Base-by-base conservation (phyloP, 495 filamentous ascomycete genomes). In the Aspergillus heteromorphus region DNA sequence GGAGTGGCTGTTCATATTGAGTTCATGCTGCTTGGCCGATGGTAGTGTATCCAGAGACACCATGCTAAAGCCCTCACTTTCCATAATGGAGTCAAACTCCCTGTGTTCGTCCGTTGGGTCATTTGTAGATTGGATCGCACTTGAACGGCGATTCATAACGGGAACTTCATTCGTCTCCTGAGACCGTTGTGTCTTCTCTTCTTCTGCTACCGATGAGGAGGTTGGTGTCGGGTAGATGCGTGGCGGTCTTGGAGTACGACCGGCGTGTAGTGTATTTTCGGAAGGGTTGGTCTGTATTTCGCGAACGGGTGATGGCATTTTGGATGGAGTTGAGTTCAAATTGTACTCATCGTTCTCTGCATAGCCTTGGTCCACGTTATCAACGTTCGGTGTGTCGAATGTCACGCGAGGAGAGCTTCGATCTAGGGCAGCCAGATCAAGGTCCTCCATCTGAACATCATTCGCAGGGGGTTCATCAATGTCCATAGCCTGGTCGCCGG, bases 11-110 rank as follows among this genome's bases (percentile, higher is more conserved):
- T 23, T 59, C 11, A 61, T 63, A 5, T 56, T 65, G 9, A 76
- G 40, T 0, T 64, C 69, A 51, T 68, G 65, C 41, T 73, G 71
- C 51, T 70, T 71, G 16, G 67, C 69, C 5, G 77, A 80, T 23
- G 76, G 71, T 30, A 83, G 62, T 9, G 80, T 78, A 25, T 80
- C 75, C 45, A 82, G 61, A 3, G 78, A 81, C 3, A 83, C 73
- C 80, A 83, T 83, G 30, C 76, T 83, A 50, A 83, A 82, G 1
- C 77, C 80, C 61, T 83, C 80, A 48, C 79, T 81, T 57, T 83
- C 79, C 58, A 83, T 76, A 30, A 83, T 79, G 1, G 80, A 76
- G 63, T 81, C 77, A 51, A 74, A 80, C 29, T 81, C 78, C 47
- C 66, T 56, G 40, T 77, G 72, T 11, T 76, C 69, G 29, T 72